These are phyloP conservation scores for Immersiporthe knoxdaviesiana DNA, from an alignment of 2,329 filamentous ascomycete species.

Conservation along the genomic window DNA sequence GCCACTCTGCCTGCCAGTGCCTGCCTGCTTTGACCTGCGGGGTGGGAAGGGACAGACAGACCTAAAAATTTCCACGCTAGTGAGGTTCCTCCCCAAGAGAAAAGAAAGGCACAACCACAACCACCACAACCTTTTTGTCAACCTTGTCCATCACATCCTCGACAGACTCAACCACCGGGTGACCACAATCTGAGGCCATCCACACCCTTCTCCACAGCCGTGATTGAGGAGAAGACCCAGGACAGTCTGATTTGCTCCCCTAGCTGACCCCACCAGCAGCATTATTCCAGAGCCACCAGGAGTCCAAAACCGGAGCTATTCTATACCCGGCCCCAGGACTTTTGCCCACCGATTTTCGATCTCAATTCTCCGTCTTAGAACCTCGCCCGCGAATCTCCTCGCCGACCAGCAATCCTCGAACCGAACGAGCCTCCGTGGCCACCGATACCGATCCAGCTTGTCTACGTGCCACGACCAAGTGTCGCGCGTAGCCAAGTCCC, in stretches of 20 bases:
- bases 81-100: conserved; percentile 6
- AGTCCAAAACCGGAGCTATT: conserved; percentile 5
- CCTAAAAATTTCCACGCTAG: conserved; percentile 18
- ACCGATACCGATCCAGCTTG: conserved; percentile 11
- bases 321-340: background rate
- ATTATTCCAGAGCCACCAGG: conserved; percentile 7
- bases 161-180: background rate
- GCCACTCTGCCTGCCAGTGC: too few relatives aligned
- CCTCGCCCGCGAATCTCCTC: background rate
- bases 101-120: conserved; percentile 16
- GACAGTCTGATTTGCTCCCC: background rate
- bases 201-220: background rate
- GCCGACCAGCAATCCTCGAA: background rate
- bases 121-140: conserved; percentile 6
- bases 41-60: conserved; percentile 10
- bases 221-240: background rate
- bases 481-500: conserved; percentile 50
- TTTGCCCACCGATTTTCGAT: conserved; percentile 11
- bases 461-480: conserved; percentile 34
- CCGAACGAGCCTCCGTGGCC: conserved; percentile 7
- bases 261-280: conserved; percentile 15
- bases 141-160: background rate
- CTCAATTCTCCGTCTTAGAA: background rate
- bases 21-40: conserved; percentile 3
- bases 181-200: background rate